Percentiles rank a stretch among this genome's conserved stretches.
These are phyloP conservation scores for Yueomyces sinensis DNA, from an alignment of 805 yeast species.

Conservation along the genomic window DNA sequence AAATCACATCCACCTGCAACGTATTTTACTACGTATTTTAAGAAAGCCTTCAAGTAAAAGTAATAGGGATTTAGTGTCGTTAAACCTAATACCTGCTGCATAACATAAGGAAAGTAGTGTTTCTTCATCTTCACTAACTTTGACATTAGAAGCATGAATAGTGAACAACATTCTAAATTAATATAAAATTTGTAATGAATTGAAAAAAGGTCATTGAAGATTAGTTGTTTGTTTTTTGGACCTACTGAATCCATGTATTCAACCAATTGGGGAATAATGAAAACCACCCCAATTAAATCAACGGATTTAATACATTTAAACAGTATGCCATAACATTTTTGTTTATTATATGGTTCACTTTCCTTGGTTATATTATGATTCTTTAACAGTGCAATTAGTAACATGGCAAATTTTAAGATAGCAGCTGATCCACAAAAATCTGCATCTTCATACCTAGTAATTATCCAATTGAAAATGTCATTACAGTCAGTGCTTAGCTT, in stretches of 20 bases:
- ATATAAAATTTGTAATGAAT: conserved; percentile 13
- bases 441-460: conserved; percentile 27
- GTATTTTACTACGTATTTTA: too few relatives aligned
- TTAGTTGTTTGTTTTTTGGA: conserved; percentile 14
- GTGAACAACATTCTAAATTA: conserved; percentile 17
- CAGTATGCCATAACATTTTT: conserved; percentile 13
- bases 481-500: conserved; percentile 28
- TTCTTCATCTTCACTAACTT: conserved; percentile 5
- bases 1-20: too few relatives aligned
- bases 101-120: neutral
- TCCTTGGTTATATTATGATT: conserved; percentile 13
- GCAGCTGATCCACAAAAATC: conserved; percentile 30
- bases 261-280: conserved; percentile 4
- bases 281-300: conserved; percentile 4
- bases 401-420: conserved; percentile 18
- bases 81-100: neutral
- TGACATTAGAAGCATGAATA: conserved; percentile 10
- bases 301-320: conserved; percentile 9
- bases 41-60: neutral
- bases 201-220: conserved; percentile 18
- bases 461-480: conserved; percentile 37
- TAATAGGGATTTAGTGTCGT: neutral
- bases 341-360: conserved; percentile 16
- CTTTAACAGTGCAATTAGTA: conserved; percentile 23
- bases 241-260: conserved; percentile 14